Base-by-base conservation (phyloP, 768 basidiomycete genomes). In the Mycena vulgaris region DNA sequence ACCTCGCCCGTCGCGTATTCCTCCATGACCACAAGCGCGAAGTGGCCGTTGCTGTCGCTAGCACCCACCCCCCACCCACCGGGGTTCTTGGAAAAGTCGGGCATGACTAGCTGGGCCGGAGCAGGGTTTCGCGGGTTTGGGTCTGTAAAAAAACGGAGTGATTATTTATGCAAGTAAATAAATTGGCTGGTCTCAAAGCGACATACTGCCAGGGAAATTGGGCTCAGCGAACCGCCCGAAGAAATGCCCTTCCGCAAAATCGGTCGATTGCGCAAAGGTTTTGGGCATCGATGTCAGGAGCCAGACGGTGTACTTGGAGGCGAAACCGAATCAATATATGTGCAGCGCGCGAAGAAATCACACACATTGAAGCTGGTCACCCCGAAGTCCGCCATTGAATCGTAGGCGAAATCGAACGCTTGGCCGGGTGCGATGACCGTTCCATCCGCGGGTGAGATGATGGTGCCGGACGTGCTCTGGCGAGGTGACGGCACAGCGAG, bases 221-320 rank as follows among this genome's bases (percentile, higher is more conserved):
- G 80, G 76, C 40, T 79, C 78, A 23, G 85, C 79, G 69, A 80
- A 87, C 6, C 82, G 78, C 14, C 86, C 86, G 68, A 87, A 85
- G 75, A 79, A 86, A 66, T 83, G 79, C 1, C 85, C 85, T 28
- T 71, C 79, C 23, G 79, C 80, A 53, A 80, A 81, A 21, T 79
- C 75, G 5, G 78, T 74, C 21, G 78, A 65, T 4, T 80, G 74
- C 17, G 59, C 49, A 52, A 80, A 61, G 1, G 69, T 67, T 25
- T 58, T 63, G 21, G 81, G 82, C 16, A 69, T 63, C 30, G 75
- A 70, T 35, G 82, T 84, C 58, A 84, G 42, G 7, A 23, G 47
- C 47, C 47, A 48, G 47, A 48, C 47, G 25, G 47, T 48, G 25
- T 25, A 27, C 47, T 48, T 9, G 47, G 19, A 56, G 13, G 11